Evolutionary conservation across 176 grass and related monocot species (phyloP).

Genomic region (Alloteropsis semialata): DNA sequence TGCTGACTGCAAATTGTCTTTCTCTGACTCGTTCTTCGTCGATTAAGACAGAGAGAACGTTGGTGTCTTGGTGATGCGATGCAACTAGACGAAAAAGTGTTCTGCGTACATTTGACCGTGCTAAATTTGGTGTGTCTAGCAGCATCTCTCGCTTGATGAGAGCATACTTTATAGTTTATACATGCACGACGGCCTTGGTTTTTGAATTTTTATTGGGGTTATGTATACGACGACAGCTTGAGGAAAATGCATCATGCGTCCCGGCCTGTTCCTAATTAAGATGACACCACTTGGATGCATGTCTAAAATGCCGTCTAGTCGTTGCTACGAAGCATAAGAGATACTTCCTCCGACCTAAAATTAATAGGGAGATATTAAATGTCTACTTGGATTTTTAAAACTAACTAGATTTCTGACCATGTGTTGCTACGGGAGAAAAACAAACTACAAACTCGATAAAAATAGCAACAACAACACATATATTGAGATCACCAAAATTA

Average conservation of each 20-base stretch:
- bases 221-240: not conserved
- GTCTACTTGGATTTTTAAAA: too few species aligned
- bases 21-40: not conserved
- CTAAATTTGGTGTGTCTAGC: not conserved
- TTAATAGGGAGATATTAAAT: too few species aligned
- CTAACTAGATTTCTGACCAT: too few species aligned
- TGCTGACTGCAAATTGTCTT: not conserved
- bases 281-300: not conserved
- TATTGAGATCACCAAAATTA: too few species aligned
- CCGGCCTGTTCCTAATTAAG: not conserved
- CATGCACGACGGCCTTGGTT: not conserved
- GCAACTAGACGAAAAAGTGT: not conserved
- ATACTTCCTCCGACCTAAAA: too few species aligned
- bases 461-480: too few species aligned
- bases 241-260: not conserved
- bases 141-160: not conserved
- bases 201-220: not conserved
- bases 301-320: not conserved
- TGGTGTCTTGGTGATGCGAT: not conserved
- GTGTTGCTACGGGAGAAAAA: too few species aligned
- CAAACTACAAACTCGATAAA: too few species aligned
- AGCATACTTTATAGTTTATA: not conserved
- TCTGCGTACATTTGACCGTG: not conserved
- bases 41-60: not conserved
- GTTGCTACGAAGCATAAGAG: not conserved